Base-by-base conservation (phyloP, 345 rosid species). In the Populus euphratica region DNA sequence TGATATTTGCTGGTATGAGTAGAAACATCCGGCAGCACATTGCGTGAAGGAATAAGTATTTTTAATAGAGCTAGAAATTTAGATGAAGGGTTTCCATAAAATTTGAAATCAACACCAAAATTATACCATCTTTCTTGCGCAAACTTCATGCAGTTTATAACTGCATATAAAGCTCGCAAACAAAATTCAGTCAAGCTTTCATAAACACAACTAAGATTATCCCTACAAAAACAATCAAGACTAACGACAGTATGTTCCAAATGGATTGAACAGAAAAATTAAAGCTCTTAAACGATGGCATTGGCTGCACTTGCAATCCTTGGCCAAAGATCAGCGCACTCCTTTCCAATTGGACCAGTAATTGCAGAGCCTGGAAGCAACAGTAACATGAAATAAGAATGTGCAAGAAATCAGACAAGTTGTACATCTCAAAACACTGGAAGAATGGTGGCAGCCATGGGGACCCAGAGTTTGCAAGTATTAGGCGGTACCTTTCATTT, bases 271-370 rank as follows among this genome's bases (percentile, higher is more conserved):
- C 0, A 33, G 20, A 13, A 4, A n/a, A n/a, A 47, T 14, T 29
- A n/a, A 49, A 39, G n/a, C 54, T 38, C 33, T 38, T 79, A 79
- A 43, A 79, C 82, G 11, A 79, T 79, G n/a, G 82, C 82, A 41
- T 79, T 79, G 1, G 97, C 97, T 54, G 98, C 98, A 73, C 97
- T 94, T 17, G 97, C 98, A 81, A 92, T 94, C 86, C 98, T 92
- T 2, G 98, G 97, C 98, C 98, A 92, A 35, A 94, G 79, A 86
- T 94, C 97, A 6, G 97, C 98, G 72, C 98, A 94, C 85, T 94
- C 98, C 83, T 94, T 94, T 33, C 98, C 96, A 13, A 92, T 94
- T 0, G 97, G 97, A 72, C 98, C 98, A 29, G 96, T 94, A 17
- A 94, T 91, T 2, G 98, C 98, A 77, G 98, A 94, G 68, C 96